Evolutionary conservation across 352 stramenopile species (phyloP).

Genomic region (Phytophthora uliginosa): DNA sequence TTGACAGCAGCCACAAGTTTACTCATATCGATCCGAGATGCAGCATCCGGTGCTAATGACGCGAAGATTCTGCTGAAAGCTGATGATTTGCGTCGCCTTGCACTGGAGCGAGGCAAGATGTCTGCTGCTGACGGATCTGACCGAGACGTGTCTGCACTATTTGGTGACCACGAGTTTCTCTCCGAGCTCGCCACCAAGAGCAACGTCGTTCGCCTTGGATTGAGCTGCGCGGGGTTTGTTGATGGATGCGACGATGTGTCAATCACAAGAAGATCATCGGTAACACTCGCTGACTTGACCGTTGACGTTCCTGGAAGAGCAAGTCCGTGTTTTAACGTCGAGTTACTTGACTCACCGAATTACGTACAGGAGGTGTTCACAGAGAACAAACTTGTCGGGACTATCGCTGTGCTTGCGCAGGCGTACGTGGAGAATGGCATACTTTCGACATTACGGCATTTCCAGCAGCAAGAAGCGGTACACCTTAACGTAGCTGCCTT

Average conservation of each 20-base stretch:
- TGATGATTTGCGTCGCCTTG: conserved; percentile 32
- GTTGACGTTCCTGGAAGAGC: conserved; percentile 4
- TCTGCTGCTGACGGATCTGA: not conserved
- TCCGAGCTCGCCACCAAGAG: conserved; percentile 35
- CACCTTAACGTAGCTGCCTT: conserved; percentile 51
- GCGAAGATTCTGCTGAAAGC: conserved; percentile 29
- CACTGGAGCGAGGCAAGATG: conserved; percentile 17
- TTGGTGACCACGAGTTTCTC: conserved; percentile 51
- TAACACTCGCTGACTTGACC: conserved; percentile 1
- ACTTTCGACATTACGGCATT: conserved; percentile 41
- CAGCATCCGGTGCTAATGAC: not conserved
- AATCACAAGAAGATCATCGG: not conserved
- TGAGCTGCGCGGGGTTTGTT: conserved; percentile 18
- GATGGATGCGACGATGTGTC: conserved; percentile 2
- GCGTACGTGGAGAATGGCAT: conserved; percentile 53
- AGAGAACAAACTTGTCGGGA: conserved; percentile 37
- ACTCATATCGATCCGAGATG: conserved; percentile 28
- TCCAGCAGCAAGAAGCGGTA: conserved; percentile 64
- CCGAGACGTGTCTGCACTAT: conserved; percentile 25
- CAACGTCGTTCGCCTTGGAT: conserved; percentile 43
- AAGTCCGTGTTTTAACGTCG: conserved; percentile 7
- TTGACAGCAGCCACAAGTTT: conserved; percentile 29
- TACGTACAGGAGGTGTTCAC: conserved; percentile 32
- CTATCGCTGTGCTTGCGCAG: conserved; percentile 58
- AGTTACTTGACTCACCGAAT: conserved; percentile 20